A percentile compares a stretch with the other conserved stretches of the same genome.
Conservation (phyloP, 352 stramenopile species). For the Pythium dissimile region DNA sequence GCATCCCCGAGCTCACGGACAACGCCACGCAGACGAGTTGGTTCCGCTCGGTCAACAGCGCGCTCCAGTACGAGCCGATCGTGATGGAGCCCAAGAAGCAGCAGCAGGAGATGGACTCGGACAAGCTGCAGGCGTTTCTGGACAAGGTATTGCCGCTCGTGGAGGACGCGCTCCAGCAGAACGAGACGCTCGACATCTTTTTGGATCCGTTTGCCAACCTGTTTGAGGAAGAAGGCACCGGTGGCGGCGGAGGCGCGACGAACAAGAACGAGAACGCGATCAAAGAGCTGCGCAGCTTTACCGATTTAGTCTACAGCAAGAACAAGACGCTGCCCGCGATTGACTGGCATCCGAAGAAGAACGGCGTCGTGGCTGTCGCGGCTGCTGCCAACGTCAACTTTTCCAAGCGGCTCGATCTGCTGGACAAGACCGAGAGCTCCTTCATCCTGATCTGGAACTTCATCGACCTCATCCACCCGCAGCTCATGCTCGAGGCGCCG, state of each 20-base stretch:
- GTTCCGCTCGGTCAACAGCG: slow-evolving; percentile 82
- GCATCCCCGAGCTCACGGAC: slow-evolving; percentile 66
- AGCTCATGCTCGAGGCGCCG: slow-evolving; percentile 90
- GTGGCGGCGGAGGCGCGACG: slow-evolving; percentile 16
- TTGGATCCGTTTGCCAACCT: slow-evolving; percentile 73
- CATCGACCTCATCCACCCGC: slow-evolving; percentile 90
- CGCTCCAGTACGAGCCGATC: slow-evolving; percentile 78
- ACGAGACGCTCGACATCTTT: slow-evolving; percentile 86
- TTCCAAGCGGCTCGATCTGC: slow-evolving; percentile 71
- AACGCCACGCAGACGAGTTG: slow-evolving; percentile 73
- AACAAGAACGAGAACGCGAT: slow-evolving; percentile 89
- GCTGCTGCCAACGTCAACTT: slow-evolving; percentile 86
- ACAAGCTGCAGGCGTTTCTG: slow-evolving; percentile 68
- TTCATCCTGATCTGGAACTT: slow-evolving; percentile 95
- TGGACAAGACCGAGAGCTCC: slow-evolving; percentile 77
- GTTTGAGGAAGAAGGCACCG: slow-evolving; percentile 53
- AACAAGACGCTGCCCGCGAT: slow-evolving; percentile 87
- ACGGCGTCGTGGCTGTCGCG: slow-evolving; percentile 86
- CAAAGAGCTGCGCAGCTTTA: slow-evolving; percentile 91
- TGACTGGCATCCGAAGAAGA: slow-evolving; percentile 90
- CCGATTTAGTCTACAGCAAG: slow-evolving; percentile 93
- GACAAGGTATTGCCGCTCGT: slow-evolving; percentile 58
- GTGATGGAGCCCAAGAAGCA: slow-evolving; percentile 35
- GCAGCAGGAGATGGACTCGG: slow-evolving; percentile 59
- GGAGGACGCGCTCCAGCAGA: slow-evolving; percentile 78